Evolutionary conservation across 2,329 filamentous ascomycete species (phyloP).

Genomic region (Curvularia sp.): DNA sequence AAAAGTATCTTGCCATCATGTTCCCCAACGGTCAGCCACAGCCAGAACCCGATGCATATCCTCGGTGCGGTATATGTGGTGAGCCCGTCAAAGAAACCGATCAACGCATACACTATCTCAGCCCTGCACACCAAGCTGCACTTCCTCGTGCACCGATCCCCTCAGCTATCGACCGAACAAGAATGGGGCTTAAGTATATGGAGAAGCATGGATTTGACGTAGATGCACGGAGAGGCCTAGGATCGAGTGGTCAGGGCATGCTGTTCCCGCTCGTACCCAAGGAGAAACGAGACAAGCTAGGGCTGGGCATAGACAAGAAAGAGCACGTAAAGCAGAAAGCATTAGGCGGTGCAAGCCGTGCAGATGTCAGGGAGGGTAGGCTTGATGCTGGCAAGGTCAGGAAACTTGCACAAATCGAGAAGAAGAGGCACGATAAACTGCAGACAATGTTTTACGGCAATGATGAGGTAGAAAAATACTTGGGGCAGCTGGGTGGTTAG

Average conservation of each 20-base stretch:
- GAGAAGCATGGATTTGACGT: conserved; percentile 76
- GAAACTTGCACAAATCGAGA: conserved; percentile 67
- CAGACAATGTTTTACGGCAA: conserved; percentile 75
- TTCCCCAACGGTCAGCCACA: conserved; percentile 55
- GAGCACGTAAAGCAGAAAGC: conserved; percentile 51
- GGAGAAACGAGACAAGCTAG: conserved; percentile 76
- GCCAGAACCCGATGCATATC: conserved; percentile 30
- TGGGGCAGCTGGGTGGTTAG: conserved; percentile 56
- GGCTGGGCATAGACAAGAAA: conserved; percentile 67
- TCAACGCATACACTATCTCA: conserved; percentile 61
- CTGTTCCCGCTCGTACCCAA: conserved; percentile 76
- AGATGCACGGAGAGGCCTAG: conserved; percentile 74
- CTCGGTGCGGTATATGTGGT: conserved; percentile 48
- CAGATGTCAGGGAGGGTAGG: conserved; percentile 43
- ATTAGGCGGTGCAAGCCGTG: conserved; percentile 47
- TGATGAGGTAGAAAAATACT: conserved; percentile 77
- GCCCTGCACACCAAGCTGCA: conserved; percentile 73
- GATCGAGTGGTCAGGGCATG: conserved; percentile 72
- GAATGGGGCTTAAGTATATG: conserved; percentile 73
- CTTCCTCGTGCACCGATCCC: conserved; percentile 74
- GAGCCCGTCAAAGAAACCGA: conserved; percentile 40
- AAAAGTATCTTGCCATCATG: conserved; percentile 73
- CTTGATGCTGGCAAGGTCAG: conserved; percentile 75
- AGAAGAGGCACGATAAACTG: conserved; percentile 68
- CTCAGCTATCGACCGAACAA: conserved; percentile 71